Evolutionary conservation across 2,329 filamentous ascomycete genomes (phyloP), one percentile per base, ranked within the genome.

Genomic region (Bipolaris oryzae): DNA sequence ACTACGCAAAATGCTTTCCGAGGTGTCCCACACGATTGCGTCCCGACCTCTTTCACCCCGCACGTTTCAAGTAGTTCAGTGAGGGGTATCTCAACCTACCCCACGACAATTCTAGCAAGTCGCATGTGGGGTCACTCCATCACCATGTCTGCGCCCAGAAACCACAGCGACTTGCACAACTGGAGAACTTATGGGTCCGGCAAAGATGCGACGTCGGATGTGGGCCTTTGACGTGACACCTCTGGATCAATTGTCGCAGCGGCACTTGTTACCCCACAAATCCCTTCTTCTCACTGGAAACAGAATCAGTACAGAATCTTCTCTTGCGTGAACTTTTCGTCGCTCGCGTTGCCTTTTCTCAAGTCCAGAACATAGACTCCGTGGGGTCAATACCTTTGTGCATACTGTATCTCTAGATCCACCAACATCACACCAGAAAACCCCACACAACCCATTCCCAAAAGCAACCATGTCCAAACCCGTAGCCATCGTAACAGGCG

Each of bases 401-500:
- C 28, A 31, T 13, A 11, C 10, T 31, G 10, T 13, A 31, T 31
- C 28, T 13, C 10, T 10, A 31, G 7, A 31, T 31, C 28, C 10
- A 31, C 28, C 3, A 13, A 10, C 10, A 31, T 11, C 7, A n/a
- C 7, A 7, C 5, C 3, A n/a, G 5, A 42, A 25, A 10, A 21
- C 7, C 28, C 28, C 11, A 10, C 7, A 7, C 21, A 25, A 42
- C 21, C 15, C 5, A 1, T 23, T 9, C 13, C 15, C 16, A 23
- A 16, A 15, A 37, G 15, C 42, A 25, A 44, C 3, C 11, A 77
- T 77, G 75, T 68, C 70, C 16, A 72, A 74, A 53, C 75, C 75
- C 7, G 75, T 79, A 33, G 79, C 77, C 6, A 73, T 81, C n/a
- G 69, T 81, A 18, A 81, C 79, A 16, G 79, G 79, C 18, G 79